A percentile compares a stretch with the other conserved stretches of the same genome.
Evolutionary conservation across 768 basidiomycete genomes (phyloP).

Genomic region (Exsudoporus frostii): DNA sequence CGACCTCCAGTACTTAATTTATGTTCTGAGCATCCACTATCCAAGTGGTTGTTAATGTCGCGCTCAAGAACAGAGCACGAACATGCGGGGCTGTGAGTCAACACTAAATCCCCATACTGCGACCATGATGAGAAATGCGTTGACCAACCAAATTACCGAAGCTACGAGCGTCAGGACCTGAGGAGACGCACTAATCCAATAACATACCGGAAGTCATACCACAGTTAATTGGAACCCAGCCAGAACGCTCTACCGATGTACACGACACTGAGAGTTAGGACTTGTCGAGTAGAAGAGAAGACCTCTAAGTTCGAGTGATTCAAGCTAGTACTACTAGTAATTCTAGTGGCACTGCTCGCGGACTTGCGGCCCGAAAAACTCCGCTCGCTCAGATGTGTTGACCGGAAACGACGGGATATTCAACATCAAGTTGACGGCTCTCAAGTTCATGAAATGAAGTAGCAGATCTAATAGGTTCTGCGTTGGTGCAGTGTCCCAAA

Average conservation of each 20-base stretch:
- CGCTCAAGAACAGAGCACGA: constrained; percentile 37
- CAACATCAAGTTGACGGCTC: background rate
- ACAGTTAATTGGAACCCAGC: background rate
- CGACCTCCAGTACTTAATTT: background rate
- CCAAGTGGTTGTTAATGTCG: constrained; percentile 51
- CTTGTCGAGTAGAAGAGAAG: background rate
- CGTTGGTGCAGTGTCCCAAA: background rate
- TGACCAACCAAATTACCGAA: constrained; percentile 26
- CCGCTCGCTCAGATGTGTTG: background rate
- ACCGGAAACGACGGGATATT: background rate
- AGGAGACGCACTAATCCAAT: background rate
- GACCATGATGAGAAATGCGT: background rate
- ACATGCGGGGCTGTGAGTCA: constrained; percentile 46
- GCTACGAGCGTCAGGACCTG: background rate
- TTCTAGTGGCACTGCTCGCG: background rate
- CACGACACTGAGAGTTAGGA: background rate
- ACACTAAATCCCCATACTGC: background rate
- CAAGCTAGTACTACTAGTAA: too few species aligned
- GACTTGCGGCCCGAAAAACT: background rate
- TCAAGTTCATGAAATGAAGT: background rate
- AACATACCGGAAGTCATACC: constrained; percentile 19
- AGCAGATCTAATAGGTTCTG: background rate
- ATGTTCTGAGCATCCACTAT: constrained; percentile 40
- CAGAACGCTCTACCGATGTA: background rate
- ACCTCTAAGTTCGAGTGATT: background rate